Conservation (phyloP, 2,329 filamentous ascomycete genomes). For the Monosporascus sp. region DNA sequence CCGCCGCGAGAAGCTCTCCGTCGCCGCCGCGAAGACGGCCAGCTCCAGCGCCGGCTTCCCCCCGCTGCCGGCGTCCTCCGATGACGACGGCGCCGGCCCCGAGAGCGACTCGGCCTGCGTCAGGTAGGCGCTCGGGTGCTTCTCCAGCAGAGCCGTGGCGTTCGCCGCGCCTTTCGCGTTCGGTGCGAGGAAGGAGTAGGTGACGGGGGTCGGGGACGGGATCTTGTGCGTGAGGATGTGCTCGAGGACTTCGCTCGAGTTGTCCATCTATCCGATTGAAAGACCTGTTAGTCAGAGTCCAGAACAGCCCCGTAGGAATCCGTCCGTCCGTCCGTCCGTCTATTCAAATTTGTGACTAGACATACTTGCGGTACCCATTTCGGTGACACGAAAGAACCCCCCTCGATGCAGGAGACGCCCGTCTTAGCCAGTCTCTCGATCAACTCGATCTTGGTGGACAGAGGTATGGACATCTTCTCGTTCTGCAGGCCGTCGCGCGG, state of each 20-base stretch:
- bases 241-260: constrained; percentile 68
- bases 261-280: constrained; percentile 59
- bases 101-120: constrained; percentile 42
- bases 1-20: constrained; percentile 71
- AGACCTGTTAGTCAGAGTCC: no score
- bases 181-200: constrained; percentile 76
- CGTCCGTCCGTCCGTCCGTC: no score
- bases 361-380: constrained; percentile 62
- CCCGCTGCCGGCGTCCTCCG: constrained; percentile 25
- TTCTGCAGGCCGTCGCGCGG: constrained; percentile 67
- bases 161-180: constrained; percentile 68
- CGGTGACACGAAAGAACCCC: constrained; percentile 62
- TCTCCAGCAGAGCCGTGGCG: constrained; percentile 48
- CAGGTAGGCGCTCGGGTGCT: constrained; percentile 43
- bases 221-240: constrained; percentile 58
- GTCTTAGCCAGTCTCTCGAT: constrained; percentile 51
- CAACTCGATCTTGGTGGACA: constrained; percentile 57
- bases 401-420: constrained; percentile 57
- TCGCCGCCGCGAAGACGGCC: constrained; percentile 77
- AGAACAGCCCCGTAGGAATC: constrained; percentile 1
- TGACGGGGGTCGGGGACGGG: constrained; percentile 49
- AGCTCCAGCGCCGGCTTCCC: constrained; percentile 56
- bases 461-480: constrained; percentile 53
- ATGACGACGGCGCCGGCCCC: constrained; percentile 9
- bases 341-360: not conserved